phyloP scores from a whole-genome alignment of 345 rosid species.

The Murraya paniculata region DNA sequence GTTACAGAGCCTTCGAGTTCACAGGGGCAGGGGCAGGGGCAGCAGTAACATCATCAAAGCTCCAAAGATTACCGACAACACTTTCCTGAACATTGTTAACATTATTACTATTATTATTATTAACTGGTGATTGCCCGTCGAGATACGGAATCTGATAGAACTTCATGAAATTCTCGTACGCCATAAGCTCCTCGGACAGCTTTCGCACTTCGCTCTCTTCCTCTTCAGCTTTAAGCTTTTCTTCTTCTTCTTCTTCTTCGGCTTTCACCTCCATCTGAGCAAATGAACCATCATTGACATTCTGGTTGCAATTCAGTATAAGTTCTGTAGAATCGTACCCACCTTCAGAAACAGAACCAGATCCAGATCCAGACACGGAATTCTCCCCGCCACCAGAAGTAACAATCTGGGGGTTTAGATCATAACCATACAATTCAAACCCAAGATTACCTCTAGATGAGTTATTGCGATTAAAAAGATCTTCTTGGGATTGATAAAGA shows the following conservation, averaged over 20 bases:
- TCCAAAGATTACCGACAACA: constrained; percentile 59
- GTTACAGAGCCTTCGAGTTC: constrained; percentile 19
- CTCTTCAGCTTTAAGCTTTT: constrained; percentile 25
- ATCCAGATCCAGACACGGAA: constrained; percentile 24
- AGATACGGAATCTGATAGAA: constrained; percentile 71
- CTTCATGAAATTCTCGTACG: constrained; percentile 71
- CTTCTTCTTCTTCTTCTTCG: constrained; percentile 16
- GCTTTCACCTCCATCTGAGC: constrained; percentile 10
- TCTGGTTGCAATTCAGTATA: constrained; percentile 1
- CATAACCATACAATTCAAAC: constrained; percentile 29
- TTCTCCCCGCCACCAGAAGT: constrained; percentile 25
- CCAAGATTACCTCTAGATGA: constrained; percentile 1
- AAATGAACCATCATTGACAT: not conserved
- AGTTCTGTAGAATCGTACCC: not conserved
- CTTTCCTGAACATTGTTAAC: constrained; percentile 36
- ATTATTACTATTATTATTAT: too few relatives aligned
- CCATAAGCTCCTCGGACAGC: constrained; percentile 71
- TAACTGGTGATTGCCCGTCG: constrained; percentile 49
- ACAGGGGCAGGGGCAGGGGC: not conserved
- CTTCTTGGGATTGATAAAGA: not conserved
- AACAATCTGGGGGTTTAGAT: constrained; percentile 31
- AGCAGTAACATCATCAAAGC: constrained; percentile 42
- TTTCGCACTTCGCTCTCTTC: constrained; percentile 44
- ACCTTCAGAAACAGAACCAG: constrained; percentile 13
- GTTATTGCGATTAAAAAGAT: not conserved